Evolutionary conservation across 1,139 yeast genomes (phyloP).

Genomic region (Diutina neorugosa): DNA sequence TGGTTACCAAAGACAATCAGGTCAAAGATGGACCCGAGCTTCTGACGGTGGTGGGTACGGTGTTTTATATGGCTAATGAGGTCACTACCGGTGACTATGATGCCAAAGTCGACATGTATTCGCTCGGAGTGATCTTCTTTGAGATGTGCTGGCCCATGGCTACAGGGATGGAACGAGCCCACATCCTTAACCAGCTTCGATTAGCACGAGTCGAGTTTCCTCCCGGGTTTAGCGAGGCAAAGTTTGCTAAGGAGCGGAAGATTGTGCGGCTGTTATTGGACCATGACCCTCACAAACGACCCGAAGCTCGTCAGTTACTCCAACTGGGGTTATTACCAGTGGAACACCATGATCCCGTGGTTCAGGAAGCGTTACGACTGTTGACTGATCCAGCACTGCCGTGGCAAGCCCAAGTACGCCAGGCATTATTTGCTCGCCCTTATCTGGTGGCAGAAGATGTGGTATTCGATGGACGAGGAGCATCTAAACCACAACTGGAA

Average conservation of each 20-base stretch:
- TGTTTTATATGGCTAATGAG: conserved; percentile 85
- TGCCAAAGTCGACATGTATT: conserved; percentile 91
- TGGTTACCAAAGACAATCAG: conserved; percentile 28
- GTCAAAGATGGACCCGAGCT: conserved; percentile 10
- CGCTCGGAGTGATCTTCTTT: conserved; percentile 85
- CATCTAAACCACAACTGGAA: conserved; percentile 11
- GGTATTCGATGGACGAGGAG: conserved; percentile 45
- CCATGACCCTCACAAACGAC: conserved; percentile 67
- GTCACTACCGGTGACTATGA: conserved; percentile 70
- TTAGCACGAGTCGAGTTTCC: conserved; percentile 54
- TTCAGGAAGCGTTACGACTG: conserved; percentile 77
- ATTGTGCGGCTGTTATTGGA: conserved; percentile 56
- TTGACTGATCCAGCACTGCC: conserved; percentile 85
- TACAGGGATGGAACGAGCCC: conserved; percentile 90
- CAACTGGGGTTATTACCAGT: conserved; percentile 79
- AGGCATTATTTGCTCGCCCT: conserved; percentile 73
- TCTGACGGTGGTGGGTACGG: conserved; percentile 77
- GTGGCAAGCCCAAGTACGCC: conserved; percentile 88
- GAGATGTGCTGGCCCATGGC: conserved; percentile 80
- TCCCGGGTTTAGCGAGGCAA: conserved; percentile 38
- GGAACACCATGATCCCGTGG: conserved; percentile 79
- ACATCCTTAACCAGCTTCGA: conserved; percentile 53
- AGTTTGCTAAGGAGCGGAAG: conserved; percentile 45
- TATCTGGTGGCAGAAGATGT: conserved; percentile 73
- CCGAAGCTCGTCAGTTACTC: conserved; percentile 63